These are phyloP conservation scores for Starmera pachycereana DNA, from an alignment of 805 yeast species.

Conservation along the genomic window DNA sequence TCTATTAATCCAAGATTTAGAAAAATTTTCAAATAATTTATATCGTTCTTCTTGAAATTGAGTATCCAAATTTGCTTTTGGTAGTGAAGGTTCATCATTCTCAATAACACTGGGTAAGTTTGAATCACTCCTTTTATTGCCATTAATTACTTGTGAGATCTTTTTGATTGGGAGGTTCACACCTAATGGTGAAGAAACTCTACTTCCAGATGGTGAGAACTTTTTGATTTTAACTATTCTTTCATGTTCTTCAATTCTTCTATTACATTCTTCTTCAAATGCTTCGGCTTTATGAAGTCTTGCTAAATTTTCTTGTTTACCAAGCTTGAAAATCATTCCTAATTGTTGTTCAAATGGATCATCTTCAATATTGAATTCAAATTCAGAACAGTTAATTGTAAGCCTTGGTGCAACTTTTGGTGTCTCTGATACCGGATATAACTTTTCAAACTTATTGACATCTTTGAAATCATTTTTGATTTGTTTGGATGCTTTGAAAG, in stretches of 20 bases:
- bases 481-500: constrained; percentile 37
- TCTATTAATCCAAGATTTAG: constrained; percentile 30
- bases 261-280: constrained; percentile 14
- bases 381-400: constrained; percentile 27
- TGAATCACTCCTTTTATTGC: background rate
- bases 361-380: constrained; percentile 44
- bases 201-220: background rate
- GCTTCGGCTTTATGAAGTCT: constrained; percentile 30
- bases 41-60: constrained; percentile 22
- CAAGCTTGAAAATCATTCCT: constrained; percentile 46
- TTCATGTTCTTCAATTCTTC: background rate
- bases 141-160: background rate
- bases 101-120: constrained; percentile 6
- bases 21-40: constrained; percentile 23
- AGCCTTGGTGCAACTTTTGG: constrained; percentile 30
- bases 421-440: constrained; percentile 18
- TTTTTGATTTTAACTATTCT: constrained; percentile 3
- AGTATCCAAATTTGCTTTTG: constrained; percentile 23
- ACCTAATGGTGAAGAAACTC: background rate
- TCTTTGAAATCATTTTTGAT: constrained; percentile 31
- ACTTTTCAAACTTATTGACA: constrained; percentile 16
- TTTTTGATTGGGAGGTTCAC: background rate
- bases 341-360: constrained; percentile 58
- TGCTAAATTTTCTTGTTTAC: constrained; percentile 44
- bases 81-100: constrained; percentile 15